Conservation (phyloP, 1,139 yeast genomes). For the Lodderomyces beijingensis region DNA sequence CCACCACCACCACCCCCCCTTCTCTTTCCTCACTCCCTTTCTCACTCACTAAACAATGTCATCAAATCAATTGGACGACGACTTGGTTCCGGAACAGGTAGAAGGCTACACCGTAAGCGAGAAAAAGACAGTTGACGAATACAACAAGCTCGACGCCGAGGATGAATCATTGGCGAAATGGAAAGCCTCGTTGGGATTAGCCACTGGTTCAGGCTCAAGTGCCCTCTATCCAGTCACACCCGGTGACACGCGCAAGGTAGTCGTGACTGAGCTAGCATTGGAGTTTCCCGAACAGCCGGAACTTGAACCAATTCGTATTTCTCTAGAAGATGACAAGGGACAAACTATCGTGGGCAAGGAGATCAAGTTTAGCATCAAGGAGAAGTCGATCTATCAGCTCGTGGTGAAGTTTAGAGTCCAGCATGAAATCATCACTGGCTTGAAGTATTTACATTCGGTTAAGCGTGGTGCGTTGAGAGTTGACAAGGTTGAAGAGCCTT, state of each 20-base stretch:
- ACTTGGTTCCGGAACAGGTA: slow-evolving; percentile 57
- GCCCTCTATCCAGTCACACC: slow-evolving; percentile 58
- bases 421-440: slow-evolving; percentile 87
- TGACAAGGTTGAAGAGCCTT: slow-evolving; percentile 81
- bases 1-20: no score
- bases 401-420: slow-evolving; percentile 79
- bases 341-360: slow-evolving; percentile 42
- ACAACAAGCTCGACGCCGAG: slow-evolving; percentile 78
- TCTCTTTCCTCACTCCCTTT: no score
- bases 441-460: slow-evolving; percentile 78
- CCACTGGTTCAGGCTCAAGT: slow-evolving; percentile 35
- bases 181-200: slow-evolving; percentile 84
- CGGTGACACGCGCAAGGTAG: slow-evolving; percentile 74
- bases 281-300: slow-evolving; percentile 55
- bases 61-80: slow-evolving; percentile 40
- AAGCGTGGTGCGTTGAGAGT: slow-evolving; percentile 86
- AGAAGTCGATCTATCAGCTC: slow-evolving; percentile 69
- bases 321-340: slow-evolving; percentile 55
- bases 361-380: slow-evolving; percentile 71
- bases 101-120: slow-evolving; percentile 76
- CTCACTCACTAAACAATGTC: slow-evolving; percentile 12
- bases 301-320: slow-evolving; percentile 57
- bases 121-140: slow-evolving; percentile 83
- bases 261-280: slow-evolving; percentile 71
- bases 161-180: slow-evolving; percentile 90